Evolutionary conservation across 768 basidiomycete genomes (phyloP).

Genomic region (Boletus edulis): DNA sequence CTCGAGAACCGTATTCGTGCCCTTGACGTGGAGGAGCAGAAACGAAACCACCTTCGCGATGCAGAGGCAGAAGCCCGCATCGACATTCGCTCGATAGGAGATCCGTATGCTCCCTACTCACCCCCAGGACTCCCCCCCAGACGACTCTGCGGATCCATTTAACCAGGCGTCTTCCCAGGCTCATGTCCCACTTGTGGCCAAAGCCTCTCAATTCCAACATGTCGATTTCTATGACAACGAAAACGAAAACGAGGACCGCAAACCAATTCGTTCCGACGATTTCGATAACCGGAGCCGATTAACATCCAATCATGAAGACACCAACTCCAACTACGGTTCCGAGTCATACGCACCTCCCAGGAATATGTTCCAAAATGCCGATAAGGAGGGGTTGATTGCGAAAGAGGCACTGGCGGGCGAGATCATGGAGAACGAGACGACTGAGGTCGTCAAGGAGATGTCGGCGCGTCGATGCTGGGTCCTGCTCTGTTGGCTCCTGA

Average conservation of each 20-base stretch:
- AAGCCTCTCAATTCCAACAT: conserved; percentile 80
- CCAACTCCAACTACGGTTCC: conserved; percentile 79
- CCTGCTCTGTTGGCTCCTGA: conserved; percentile 79
- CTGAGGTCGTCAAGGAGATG: conserved; percentile 82
- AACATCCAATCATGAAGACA: conserved; percentile 76
- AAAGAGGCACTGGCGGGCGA: conserved; percentile 75
- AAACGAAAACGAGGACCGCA: conserved; percentile 71
- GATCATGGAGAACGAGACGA: conserved; percentile 69
- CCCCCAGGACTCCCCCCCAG: conserved; percentile 42
- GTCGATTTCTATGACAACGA: conserved; percentile 71
- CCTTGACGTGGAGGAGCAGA: conserved; percentile 82
- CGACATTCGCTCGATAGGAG: conserved; percentile 50
- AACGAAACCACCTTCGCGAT: conserved; percentile 73
- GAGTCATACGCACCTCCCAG: conserved; percentile 93
- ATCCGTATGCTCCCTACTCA: conserved; percentile 79
- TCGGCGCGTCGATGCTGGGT: conserved; percentile 87
- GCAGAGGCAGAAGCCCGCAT: conserved; percentile 72
- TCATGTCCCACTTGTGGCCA: conserved; percentile 24
- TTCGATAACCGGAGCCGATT: conserved; percentile 77
- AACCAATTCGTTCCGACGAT: conserved; percentile 72
- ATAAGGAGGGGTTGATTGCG: conserved; percentile 68
- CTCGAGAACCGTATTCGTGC: conserved; percentile 89
- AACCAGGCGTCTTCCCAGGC: conserved; percentile 52
- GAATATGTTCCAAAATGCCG: conserved; percentile 91
- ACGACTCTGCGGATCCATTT: conserved; percentile 49